A percentile compares a stretch with the other conserved stretches of the same genome.
These are phyloP conservation scores for Kalanchoe fedtschenkoi DNA, from an alignment of 164 flowering plant genomes.

Conservation along the genomic window DNA sequence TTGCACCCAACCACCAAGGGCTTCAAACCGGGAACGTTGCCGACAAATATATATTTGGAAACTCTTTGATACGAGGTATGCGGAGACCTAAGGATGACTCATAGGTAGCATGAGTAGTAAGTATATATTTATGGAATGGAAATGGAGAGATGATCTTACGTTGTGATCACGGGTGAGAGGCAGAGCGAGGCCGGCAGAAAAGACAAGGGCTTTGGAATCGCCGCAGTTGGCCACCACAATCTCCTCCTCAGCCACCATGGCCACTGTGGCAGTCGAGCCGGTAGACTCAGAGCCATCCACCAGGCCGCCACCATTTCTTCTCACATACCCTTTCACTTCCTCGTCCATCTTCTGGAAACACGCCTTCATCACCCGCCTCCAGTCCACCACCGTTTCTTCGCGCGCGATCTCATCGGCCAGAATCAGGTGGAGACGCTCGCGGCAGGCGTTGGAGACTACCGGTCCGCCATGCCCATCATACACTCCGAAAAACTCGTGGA, in stretches of 20 bases:
- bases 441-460: neutral
- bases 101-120: too few relatives aligned
- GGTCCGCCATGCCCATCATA: conserved; percentile 5
- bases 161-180: neutral
- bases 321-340: neutral
- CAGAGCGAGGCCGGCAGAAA: neutral
- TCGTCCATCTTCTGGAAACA: neutral
- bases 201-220: neutral
- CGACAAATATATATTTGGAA: too few relatives aligned
- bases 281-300: neutral
- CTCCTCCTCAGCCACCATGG: neutral
- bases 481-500: neutral
- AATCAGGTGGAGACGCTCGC: neutral
- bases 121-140: too few relatives aligned
- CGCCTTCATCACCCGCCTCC: neutral
- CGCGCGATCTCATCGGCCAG: neutral
- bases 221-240: neutral
- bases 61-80: too few relatives aligned
- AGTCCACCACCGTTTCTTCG: neutral
- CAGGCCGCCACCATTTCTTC: neutral
- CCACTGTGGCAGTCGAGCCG: neutral
- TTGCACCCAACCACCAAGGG: too few relatives aligned
- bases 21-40: too few relatives aligned
- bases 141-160: too few relatives aligned
- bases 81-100: too few relatives aligned